Conservation (phyloP, 345 rosid species). For the Populus davidiana region DNA sequence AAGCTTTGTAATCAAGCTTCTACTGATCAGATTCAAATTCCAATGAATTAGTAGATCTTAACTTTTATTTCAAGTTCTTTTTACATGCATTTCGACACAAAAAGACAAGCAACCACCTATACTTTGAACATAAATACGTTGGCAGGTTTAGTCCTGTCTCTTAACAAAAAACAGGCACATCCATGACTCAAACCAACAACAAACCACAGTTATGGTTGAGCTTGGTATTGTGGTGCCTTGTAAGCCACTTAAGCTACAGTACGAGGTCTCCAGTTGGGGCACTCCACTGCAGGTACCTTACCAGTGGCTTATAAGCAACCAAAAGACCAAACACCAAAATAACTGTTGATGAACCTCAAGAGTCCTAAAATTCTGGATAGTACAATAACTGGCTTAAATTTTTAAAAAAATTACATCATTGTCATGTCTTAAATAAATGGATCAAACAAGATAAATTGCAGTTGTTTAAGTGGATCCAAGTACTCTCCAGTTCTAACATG, state of each 20-base stretch:
- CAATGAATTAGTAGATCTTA: not conserved
- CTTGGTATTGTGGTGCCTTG: not conserved
- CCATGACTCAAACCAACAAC: not conserved
- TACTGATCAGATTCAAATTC: not conserved
- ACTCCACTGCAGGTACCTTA: not conserved
- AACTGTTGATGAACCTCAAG: not conserved
- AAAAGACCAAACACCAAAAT: not conserved
- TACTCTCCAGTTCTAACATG: not conserved
- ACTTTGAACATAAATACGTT: not conserved
- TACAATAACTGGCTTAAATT: not conserved
- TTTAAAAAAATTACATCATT: not conserved
- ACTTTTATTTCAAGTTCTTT: not conserved
- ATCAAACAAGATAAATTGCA: not conserved
- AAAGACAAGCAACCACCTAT: not conserved
- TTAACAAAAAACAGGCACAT: not conserved
- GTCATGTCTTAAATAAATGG: not conserved
- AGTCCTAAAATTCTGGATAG: not conserved
- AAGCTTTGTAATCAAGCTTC: not conserved
- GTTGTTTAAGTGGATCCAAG: not conserved
- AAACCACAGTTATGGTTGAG: not conserved
- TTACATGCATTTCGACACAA: not conserved
- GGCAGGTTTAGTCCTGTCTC: not conserved
- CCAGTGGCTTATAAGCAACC: too few species aligned
- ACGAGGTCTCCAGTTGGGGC: not conserved
- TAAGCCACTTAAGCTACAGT: not conserved